Conservation (phyloP, 1,284 basidiomycete species). For the Abortiporus biennis region DNA sequence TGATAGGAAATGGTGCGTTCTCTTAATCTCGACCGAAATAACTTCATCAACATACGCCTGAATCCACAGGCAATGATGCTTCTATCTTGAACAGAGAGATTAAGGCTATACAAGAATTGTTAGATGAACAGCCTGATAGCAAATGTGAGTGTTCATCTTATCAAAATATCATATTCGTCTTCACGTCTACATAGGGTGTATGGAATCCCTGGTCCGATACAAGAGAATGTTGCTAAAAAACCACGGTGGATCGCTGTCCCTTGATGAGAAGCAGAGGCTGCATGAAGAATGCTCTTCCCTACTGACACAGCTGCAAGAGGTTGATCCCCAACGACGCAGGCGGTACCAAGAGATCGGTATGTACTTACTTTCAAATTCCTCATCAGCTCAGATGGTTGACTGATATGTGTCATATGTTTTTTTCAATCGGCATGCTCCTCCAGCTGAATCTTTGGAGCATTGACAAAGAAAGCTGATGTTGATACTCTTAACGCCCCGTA, state of each 20-base stretch:
- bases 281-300: conserved; percentile 44
- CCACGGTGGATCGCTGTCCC: conserved; percentile 17
- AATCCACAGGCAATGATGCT: conserved; percentile 39
- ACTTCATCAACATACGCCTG: not conserved
- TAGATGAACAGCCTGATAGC: conserved; percentile 87
- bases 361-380: conserved; percentile 18
- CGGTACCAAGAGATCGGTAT: conserved; percentile 63
- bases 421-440: no score
- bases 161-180: not conserved
- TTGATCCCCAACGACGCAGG: conserved; percentile 54
- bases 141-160: conserved; percentile 63
- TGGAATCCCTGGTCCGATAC: conserved; percentile 88
- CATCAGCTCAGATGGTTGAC: not conserved
- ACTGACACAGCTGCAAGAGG: conserved; percentile 41
- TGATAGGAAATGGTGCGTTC: conserved; percentile 68
- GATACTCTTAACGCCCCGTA: no score
- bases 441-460: not conserved
- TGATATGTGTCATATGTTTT: not conserved
- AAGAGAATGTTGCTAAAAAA: conserved; percentile 52
- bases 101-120: conserved; percentile 74
- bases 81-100: conserved; percentile 75
- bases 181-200: conserved; percentile 62
- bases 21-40: not conserved
- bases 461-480: no score
- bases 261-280: conserved; percentile 31